Conservation (phyloP, 2,329 filamentous ascomycete genomes). For the Ceratocystis colombiana region DNA sequence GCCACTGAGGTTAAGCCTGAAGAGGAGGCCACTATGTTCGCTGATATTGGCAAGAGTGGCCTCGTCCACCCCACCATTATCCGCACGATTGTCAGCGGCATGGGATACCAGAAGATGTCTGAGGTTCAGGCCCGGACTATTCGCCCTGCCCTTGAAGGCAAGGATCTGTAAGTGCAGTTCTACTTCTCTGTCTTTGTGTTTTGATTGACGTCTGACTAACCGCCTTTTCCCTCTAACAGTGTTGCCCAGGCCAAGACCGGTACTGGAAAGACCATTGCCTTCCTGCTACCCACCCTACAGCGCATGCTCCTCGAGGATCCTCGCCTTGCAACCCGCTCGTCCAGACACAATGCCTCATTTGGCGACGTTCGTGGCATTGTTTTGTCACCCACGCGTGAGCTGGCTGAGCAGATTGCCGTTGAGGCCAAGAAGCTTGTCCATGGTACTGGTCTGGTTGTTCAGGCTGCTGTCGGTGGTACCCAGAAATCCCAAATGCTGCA, state of each 20-base stretch:
- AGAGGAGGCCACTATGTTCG: conserved; percentile 36
- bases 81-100: conserved; percentile 55
- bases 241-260: conserved; percentile 94
- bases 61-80: conserved; percentile 55
- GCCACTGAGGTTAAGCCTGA: conserved; percentile 4
- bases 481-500: conserved; percentile 59
- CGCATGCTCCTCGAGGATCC: conserved; percentile 59
- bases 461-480: conserved; percentile 85
- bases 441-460: conserved; percentile 55
- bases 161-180: conserved; percentile 58
- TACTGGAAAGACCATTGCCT: conserved; percentile 92
- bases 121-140: conserved; percentile 84
- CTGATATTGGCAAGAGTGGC: conserved; percentile 37
- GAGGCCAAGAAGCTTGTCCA: conserved; percentile 62
- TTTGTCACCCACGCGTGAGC: conserved; percentile 68
- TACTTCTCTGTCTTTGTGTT: conserved; percentile 28
- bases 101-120: conserved; percentile 80
- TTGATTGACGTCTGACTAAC: conserved; percentile 14
- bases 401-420: conserved; percentile 68
- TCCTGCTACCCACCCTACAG: conserved; percentile 77
- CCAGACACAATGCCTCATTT: conserved; percentile 34
- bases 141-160: conserved; percentile 64
- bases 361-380: conserved; percentile 60
- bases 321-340: conserved; percentile 42
- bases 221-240: conserved; percentile 35